Base-by-base conservation (phyloP, 768 basidiomycete species). In the Filobasidium floriforme region DNA sequence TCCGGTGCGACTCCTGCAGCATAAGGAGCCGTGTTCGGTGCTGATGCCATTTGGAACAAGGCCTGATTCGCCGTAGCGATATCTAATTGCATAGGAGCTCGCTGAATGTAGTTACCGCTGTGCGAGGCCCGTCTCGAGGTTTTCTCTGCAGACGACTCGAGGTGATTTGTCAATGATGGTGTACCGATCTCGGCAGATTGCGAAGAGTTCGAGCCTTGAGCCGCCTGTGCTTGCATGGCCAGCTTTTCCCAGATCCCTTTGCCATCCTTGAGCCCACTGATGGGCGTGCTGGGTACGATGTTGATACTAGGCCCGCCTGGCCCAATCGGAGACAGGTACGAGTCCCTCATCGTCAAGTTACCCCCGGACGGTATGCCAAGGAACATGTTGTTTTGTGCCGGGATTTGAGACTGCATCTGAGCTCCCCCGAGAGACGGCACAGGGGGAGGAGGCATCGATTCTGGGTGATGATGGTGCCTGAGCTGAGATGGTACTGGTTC, bases 231-330 rank as follows among this genome's bases (percentile, higher is more conserved):
- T 59, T 68, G 67, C 14, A 62, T 57, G 3, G 63, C 67, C 22
- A 68, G 63, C 44, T 59, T 60, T 41, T 68, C 67, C 67, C 67
- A 68, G 19, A 68, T 68, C 1, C 67, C 67, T 57, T 63, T 49
- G 19, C 54, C 63, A 40, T 68, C 67, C 18, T 64, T 60, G 10
- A 68, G 52, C 19, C 57, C 67, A 51, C 67, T 68, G 12, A 63
- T 68, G 15, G 67, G 67, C 18, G 67, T 68, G n/a, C 62, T 63
- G 2, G 67, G 67, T 12, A 68, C 67, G 19, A 68, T 65, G 22
- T 68, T 68, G 63, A 68, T 68, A 43, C 67, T 68, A 19, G 67
- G 67, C n/a, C 67, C 67, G 15, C 63, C 67, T 3, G 67, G 63
- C 9, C 67, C 67, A 41, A 68, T 62, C 7, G 67, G 67, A 12